Percentiles rank a stretch among this genome's conserved stretches.
phyloP scores from a whole-genome alignment of 331 rosid genomes.

The Malus hybrid region DNA sequence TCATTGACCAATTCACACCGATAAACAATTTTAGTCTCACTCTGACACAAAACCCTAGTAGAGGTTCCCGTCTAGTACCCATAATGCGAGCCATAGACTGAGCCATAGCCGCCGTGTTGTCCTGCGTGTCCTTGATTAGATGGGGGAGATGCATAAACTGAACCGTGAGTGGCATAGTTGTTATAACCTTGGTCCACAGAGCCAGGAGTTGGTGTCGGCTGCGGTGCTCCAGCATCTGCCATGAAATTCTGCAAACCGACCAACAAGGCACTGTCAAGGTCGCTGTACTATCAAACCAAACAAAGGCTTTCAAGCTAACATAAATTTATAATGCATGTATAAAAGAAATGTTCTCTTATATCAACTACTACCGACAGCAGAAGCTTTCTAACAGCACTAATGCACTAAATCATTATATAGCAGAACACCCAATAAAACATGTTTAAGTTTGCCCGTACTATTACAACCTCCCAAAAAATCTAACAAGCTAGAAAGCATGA shows the following conservation, averaged over 20 bases:
- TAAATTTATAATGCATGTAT: not conserved
- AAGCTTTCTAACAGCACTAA: not conserved
- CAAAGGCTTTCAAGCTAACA: not conserved
- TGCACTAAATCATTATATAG: not conserved
- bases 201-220: slow-evolving; percentile 48
- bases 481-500: not conserved
- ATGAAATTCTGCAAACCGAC: slow-evolving; percentile 73
- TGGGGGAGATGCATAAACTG: slow-evolving; percentile 83
- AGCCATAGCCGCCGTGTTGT: slow-evolving; percentile 58
- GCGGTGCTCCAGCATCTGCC: slow-evolving; percentile 72
- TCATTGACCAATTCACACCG: slow-evolving; percentile 21
- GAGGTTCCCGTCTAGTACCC: slow-evolving; percentile 49
- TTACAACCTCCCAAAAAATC: not conserved
- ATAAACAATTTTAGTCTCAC: slow-evolving; percentile 11
- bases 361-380: not conserved
- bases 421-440: not conserved
- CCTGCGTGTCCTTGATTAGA: slow-evolving; percentile 50
- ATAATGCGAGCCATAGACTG: slow-evolving; percentile 72
- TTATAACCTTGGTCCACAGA: slow-evolving; percentile 69
- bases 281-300: not conserved
- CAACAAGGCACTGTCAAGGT: not conserved
- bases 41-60: not conserved
- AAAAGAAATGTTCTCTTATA: not conserved
- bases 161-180: slow-evolving; percentile 58
- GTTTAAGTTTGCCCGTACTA: not conserved